Evolutionary conservation across 495 filamentous ascomycete species (phyloP), one percentile per base, ranked within the genome.

Genomic region (Penicillium turbatum): DNA sequence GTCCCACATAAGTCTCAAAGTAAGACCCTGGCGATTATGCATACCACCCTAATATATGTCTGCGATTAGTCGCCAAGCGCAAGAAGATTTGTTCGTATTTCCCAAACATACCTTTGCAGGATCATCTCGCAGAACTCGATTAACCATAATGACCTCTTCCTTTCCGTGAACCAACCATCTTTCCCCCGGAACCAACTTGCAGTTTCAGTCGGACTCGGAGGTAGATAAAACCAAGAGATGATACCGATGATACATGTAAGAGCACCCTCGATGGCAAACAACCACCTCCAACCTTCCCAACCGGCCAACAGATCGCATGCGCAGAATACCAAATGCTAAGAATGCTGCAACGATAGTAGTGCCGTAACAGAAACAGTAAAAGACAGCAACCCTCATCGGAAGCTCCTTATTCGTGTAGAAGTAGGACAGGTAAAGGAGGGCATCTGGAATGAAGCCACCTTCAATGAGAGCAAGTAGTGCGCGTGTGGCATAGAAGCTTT

Each of bases 131-230:
- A 89, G 66, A 9, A 89, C 76, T 5, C 87, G 77, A 54, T 86
- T 90, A 10, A 87, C 85, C 16, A 89, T 82, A 59, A 89, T 88
- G 5, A 68, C 75, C 57, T 86, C 82, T 55, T 89, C 83, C 77
- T 67, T 46, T 83, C 81, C 1, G 70, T 77, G 56, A 88, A 89
- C 79, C 82, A 88, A 0, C 86, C 87, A 44, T 79, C 82, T 2
- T 83, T 75, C 58, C 83, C 46, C 1, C 47, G 34, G 6, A 55
- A 82, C 75, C 77, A 81, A 36, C 75, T 83, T 19, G 68, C 69
- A 0, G 87, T 89, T 57, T 84, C 78, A 5, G 66, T 72, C 3
- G 73, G 68, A 9, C 70, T 69, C 0, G 75, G 73, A 2, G 79
- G 75, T 61, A 86, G 75, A 17, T 82, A 75, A 15, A 80, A 59